Conservation (phyloP, 2,329 filamentous ascomycete species). For the Arthrobotrys pseudoclavata region DNA sequence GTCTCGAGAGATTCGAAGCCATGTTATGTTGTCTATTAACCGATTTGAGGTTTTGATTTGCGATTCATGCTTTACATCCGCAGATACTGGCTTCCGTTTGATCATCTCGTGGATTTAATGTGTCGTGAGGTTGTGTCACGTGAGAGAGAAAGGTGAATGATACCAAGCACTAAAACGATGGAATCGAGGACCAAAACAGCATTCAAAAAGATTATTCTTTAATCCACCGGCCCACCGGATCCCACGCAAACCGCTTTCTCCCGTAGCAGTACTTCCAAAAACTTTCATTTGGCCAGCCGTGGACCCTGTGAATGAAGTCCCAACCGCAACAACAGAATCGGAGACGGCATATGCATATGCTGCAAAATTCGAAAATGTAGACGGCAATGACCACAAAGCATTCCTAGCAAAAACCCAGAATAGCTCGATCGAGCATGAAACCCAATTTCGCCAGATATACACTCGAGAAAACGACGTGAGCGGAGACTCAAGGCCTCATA, state of each 20-base stretch:
- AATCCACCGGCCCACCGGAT: not conserved
- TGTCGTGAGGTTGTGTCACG: too few relatives aligned
- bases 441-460: not conserved
- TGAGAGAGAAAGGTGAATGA: too few relatives aligned
- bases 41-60: too few relatives aligned
- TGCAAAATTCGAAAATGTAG: constrained; percentile 9
- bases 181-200: not conserved
- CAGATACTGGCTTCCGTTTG: too few relatives aligned
- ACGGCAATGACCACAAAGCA: not conserved
- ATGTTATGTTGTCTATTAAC: too few relatives aligned
- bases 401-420: not conserved
- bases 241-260: constrained; percentile 15
- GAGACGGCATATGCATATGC: not conserved
- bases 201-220: too few relatives aligned
- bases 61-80: too few relatives aligned
- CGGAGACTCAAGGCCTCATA: not conserved
- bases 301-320: too few relatives aligned
- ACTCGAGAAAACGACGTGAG: not conserved
- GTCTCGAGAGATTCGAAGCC: too few relatives aligned
- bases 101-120: too few relatives aligned
- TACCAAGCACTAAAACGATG: too few relatives aligned
- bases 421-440: not conserved
- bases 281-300: not conserved
- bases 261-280: not conserved
- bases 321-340: not conserved